phyloP scores from a whole-genome alignment of 495 filamentous ascomycete genomes.

The Neurospora cerealis region DNA sequence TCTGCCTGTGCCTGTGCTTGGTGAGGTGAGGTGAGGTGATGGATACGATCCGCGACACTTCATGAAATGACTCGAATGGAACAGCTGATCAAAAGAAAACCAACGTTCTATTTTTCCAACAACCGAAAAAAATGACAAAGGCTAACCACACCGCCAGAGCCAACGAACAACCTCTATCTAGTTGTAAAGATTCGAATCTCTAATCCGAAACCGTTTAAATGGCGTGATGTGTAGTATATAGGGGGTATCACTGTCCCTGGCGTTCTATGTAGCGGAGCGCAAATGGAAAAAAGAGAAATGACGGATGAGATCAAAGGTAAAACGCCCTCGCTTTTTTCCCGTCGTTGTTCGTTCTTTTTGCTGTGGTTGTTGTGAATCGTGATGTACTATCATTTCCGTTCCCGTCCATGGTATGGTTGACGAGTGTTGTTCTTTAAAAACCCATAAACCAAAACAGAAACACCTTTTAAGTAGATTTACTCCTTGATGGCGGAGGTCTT shows the following conservation, averaged over 20 bases:
- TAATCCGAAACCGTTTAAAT: neutral
- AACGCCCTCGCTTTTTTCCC: neutral
- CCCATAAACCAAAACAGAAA: neutral
- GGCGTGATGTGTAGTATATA: neutral
- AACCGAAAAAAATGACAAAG: neutral
- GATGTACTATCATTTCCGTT: neutral
- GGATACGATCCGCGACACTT: neutral
- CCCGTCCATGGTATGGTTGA: neutral
- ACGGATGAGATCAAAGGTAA: neutral
- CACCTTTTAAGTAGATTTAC: neutral
- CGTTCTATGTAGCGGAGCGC: neutral
- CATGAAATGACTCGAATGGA: neutral
- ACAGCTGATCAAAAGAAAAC: neutral
- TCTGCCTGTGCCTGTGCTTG: neutral
- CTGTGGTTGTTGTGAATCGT: neutral
- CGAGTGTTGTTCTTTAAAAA: neutral
- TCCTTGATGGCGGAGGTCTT: conserved; percentile 6
- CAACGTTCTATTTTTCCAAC: neutral
- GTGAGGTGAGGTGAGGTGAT: neutral
- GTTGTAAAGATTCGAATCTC: neutral
- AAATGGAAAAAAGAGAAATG: neutral
- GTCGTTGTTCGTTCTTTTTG: neutral
- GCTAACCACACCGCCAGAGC: neutral
- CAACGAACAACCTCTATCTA: neutral
- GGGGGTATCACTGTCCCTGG: neutral